Evolutionary conservation across 306 rosid genomes (phyloP).

Genomic region (Dryas octopetala): DNA sequence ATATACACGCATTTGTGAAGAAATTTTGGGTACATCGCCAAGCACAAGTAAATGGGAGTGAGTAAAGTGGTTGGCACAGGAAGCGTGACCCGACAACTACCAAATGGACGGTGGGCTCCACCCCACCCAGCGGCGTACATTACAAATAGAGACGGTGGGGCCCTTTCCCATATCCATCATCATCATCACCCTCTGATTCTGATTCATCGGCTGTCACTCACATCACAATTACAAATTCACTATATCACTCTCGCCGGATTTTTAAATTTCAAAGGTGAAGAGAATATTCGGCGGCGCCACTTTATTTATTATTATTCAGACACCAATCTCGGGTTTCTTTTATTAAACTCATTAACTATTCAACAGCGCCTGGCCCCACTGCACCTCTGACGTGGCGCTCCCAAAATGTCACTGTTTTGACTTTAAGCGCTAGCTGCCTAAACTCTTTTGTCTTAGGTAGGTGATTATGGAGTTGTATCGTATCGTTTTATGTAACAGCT

Average conservation of each 20-base stretch:
- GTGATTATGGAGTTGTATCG: too few species aligned
- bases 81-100: constrained; percentile 43
- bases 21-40: constrained; percentile 38
- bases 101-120: background rate
- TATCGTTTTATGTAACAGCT: too few species aligned
- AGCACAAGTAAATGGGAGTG: constrained; percentile 50
- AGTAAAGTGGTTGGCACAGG: constrained; percentile 15
- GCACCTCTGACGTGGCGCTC: constrained; percentile 7
- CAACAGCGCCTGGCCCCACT: background rate
- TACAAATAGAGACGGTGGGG: background rate
- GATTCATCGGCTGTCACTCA: background rate
- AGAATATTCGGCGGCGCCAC: constrained; percentile 43
- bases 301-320: background rate
- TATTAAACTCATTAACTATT: background rate
- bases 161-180: background rate
- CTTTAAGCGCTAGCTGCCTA: too few species aligned
- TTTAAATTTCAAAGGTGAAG: background rate
- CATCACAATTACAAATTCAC: background rate
- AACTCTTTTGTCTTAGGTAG: too few species aligned
- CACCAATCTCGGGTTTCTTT: background rate
- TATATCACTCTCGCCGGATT: background rate
- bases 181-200: background rate
- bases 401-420: too few species aligned
- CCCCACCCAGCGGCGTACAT: too few species aligned
- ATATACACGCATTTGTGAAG: background rate